Evolutionary conservation across 1,139 yeast genomes (phyloP).

Genomic region (Hyphopichia wangnamkhiaoensis): DNA sequence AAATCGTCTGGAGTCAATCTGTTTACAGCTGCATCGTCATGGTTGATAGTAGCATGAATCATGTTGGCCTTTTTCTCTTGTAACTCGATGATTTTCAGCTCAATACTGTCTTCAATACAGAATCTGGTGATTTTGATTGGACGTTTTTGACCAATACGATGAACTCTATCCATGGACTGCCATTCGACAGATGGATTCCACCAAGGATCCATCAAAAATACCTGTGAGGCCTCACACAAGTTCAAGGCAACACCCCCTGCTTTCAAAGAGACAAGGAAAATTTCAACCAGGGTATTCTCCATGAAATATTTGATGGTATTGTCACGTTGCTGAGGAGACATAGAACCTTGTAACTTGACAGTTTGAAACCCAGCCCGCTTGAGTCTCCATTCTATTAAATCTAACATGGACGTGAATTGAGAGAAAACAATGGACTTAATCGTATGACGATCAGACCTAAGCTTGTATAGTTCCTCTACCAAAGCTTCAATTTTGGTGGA

Average conservation of each 20-base stretch:
- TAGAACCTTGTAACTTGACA: conserved; percentile 90
- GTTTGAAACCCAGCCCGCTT: conserved; percentile 93
- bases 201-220: conserved; percentile 95
- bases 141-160: conserved; percentile 92
- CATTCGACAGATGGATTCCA: conserved; percentile 99
- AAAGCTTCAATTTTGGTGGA: conserved; percentile 96
- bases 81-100: conserved; percentile 88
- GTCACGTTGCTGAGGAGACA: conserved; percentile 95
- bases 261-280: conserved; percentile 87
- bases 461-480: conserved; percentile 85
- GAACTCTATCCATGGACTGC: conserved; percentile 98
- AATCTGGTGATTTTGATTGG: conserved; percentile 93
- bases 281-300: conserved; percentile 91
- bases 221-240: conserved; percentile 95
- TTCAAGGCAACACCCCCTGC: conserved; percentile 99
- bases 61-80: conserved; percentile 97
- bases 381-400: conserved; percentile 91
- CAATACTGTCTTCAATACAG: conserved; percentile 95
- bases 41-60: conserved; percentile 94
- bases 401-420: conserved; percentile 95
- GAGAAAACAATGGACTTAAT: conserved; percentile 95
- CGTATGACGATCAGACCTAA: conserved; percentile 83
- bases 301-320: conserved; percentile 86
- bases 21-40: conserved; percentile 87
- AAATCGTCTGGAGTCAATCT: conserved; percentile 89